Base-by-base conservation (phyloP, 2,329 filamentous ascomycete genomes). In the Scolecobasidium constrictum region DNA sequence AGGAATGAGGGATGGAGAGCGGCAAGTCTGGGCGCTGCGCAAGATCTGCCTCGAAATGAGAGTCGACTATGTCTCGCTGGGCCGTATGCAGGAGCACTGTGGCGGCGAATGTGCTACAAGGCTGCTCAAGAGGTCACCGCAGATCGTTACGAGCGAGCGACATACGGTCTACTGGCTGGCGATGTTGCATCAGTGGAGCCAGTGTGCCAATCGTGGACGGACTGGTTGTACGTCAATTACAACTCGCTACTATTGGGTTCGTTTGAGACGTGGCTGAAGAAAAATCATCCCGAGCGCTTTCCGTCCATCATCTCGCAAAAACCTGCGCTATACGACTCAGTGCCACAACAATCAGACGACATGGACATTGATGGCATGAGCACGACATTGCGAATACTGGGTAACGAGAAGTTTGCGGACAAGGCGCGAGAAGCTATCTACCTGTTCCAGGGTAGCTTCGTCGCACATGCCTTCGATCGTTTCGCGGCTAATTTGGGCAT, bases 1-100 rank as follows among this genome's bases (percentile, higher is more conserved):
- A 76, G 84, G 46, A 85, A 86, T 7, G 88, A 96, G 63, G 76
- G 81, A 47, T 98, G 90, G 90, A 79, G 90, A 48, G 86, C 86
- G 34, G 74, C 90, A 26, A 84, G 83, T 46, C 75, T 96, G 54
- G 44, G 38, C 5, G 33, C 23, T 9, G 33, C 83, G 47, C 74
- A 78, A 12, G 68, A 66, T 42, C 49, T 56, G 12, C 55, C 57
- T 9, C 57, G 63, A 20, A 56, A 65, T 34, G 62, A 70, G 35
- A 68, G 53, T 31, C 52, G 50, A 6, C 56, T 57, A 12, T 57
- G 60, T 35, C 48, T 67, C 35, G 52, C 56, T 26, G 65, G 65
- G 12, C 56, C 53, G 9, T 57, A 58, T 34, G 54, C 63, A 35
- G 61, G 68, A 35, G 61, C 62, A 15, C 66, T 87, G 4, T 93